Evolutionary conservation across 768 basidiomycete species (phyloP).

Genomic region (Boletellus ananas): DNA sequence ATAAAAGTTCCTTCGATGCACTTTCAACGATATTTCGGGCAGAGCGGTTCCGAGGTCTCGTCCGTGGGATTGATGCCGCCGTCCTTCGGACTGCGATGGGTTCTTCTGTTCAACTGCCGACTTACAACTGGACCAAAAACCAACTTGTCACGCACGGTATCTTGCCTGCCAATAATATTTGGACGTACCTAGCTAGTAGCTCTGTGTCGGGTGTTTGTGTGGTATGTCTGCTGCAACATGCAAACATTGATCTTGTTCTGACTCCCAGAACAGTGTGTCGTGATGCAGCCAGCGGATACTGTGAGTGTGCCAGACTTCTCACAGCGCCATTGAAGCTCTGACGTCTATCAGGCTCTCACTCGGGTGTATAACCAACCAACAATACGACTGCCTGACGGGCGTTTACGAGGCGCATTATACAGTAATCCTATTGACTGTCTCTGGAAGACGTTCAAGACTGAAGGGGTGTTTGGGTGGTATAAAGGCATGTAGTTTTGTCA

Average conservation of each 20-base stretch:
- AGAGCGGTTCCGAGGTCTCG: slow-evolving; percentile 75
- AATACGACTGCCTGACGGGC: slow-evolving; percentile 63
- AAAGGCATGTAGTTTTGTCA: slow-evolving; percentile 54
- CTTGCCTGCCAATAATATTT: slow-evolving; percentile 70
- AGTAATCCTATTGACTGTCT: slow-evolving; percentile 93
- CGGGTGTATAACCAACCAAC: slow-evolving; percentile 97
- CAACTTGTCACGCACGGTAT: slow-evolving; percentile 67
- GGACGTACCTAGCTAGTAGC: slow-evolving; percentile 87
- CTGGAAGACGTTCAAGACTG: slow-evolving; percentile 90
- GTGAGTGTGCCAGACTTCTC: slow-evolving; percentile 39
- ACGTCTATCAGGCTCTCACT: slow-evolving; percentile 63
- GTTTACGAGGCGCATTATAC: slow-evolving; percentile 71
- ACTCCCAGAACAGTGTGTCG: slow-evolving; percentile 53
- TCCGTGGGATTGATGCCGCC: slow-evolving; percentile 91
- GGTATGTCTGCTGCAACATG: slow-evolving; percentile 44
- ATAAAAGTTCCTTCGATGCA: slow-evolving; percentile 81
- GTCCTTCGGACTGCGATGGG: slow-evolving; percentile 94
- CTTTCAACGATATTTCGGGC: slow-evolving; percentile 71
- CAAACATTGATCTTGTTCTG: slow-evolving; percentile 5
- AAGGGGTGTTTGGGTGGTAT: slow-evolving; percentile 93
- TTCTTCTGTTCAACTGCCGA: slow-evolving; percentile 91
- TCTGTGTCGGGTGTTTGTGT: slow-evolving; percentile 90
- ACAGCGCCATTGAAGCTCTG: not conserved
- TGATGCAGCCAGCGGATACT: slow-evolving; percentile 95
- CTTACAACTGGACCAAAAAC: slow-evolving; percentile 91